Conservation (phyloP, 2,329 filamentous ascomycete genomes). For the Penicillium sp. region DNA sequence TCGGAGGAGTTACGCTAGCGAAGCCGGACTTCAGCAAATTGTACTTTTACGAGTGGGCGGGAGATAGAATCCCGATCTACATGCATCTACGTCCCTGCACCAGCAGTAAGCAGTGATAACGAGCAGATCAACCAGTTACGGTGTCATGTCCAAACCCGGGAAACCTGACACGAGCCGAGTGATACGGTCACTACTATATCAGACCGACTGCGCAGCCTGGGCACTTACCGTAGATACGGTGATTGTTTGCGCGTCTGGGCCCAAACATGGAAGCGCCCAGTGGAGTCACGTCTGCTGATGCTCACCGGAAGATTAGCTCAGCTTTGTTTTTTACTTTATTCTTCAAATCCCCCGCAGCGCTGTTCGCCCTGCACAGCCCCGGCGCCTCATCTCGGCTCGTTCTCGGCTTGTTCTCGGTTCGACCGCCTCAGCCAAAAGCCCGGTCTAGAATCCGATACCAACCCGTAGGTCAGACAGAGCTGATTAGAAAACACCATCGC, state of each 20-base stretch:
- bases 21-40: neutral
- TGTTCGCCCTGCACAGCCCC: neutral
- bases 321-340: neutral
- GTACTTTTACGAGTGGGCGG: neutral
- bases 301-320: neutral
- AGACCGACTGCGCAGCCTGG: no score
- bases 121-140: neutral
- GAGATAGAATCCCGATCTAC: slow-evolving; percentile 11
- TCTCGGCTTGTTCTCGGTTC: no score
- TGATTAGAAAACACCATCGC: slow-evolving; percentile 6
- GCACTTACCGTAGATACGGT: no score
- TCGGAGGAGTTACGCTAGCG: neutral
- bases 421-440: neutral
- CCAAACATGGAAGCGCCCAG: neutral
- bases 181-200: neutral
- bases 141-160: neutral
- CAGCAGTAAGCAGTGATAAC: slow-evolving; percentile 1
- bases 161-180: neutral
- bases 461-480: neutral
- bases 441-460: neutral
- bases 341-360: neutral
- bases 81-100: slow-evolving; percentile 9
- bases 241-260: neutral
- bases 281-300: neutral
- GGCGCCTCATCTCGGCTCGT: neutral